A percentile compares a stretch with the other conserved stretches of the same genome.
These are phyloP conservation scores for Pythium myriotylum DNA, from an alignment of 352 stramenopile genomes.

Conservation along the genomic window DNA sequence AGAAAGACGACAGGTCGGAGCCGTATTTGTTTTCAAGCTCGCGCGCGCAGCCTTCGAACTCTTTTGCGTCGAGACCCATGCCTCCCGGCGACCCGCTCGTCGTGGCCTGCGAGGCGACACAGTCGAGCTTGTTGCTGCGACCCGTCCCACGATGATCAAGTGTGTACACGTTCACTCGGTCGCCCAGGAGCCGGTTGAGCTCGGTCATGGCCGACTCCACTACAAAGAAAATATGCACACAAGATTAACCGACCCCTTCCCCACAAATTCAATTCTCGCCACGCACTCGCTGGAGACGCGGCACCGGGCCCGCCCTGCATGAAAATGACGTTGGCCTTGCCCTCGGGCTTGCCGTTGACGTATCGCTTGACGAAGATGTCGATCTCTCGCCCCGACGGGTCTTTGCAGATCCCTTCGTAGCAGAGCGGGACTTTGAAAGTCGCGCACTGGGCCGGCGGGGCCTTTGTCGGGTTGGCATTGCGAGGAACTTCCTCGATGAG, in stretches of 20 bases:
- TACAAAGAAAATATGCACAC: background rate
- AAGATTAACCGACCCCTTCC: too few relatives aligned
- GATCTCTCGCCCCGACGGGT: conserved; percentile 29
- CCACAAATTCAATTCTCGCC: too few relatives aligned
- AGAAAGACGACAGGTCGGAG: conserved; percentile 34
- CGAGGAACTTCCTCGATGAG: background rate
- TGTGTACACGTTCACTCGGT: conserved; percentile 46
- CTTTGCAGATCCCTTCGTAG: conserved; percentile 37
- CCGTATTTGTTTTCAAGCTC: conserved; percentile 37
- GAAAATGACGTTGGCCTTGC: conserved; percentile 10
- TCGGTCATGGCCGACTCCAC: conserved; percentile 28
- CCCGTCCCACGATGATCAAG: conserved; percentile 52
- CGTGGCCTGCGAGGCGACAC: conserved; percentile 33
- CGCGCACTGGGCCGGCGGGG: conserved; percentile 33
- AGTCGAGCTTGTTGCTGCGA: conserved; percentile 42
- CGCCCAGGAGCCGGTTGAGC: conserved; percentile 30
- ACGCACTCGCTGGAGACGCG: conserved; percentile 7
- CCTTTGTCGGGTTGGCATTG: background rate
- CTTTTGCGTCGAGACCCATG: background rate
- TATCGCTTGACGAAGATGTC: conserved; percentile 43
- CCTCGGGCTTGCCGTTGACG: background rate
- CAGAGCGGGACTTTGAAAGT: conserved; percentile 40
- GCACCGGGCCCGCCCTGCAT: conserved; percentile 13
- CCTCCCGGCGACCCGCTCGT: conserved; percentile 18
- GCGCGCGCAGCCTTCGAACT: conserved; percentile 33